Conservation (phyloP, 768 basidiomycete genomes). For the Lepiota venenata region DNA sequence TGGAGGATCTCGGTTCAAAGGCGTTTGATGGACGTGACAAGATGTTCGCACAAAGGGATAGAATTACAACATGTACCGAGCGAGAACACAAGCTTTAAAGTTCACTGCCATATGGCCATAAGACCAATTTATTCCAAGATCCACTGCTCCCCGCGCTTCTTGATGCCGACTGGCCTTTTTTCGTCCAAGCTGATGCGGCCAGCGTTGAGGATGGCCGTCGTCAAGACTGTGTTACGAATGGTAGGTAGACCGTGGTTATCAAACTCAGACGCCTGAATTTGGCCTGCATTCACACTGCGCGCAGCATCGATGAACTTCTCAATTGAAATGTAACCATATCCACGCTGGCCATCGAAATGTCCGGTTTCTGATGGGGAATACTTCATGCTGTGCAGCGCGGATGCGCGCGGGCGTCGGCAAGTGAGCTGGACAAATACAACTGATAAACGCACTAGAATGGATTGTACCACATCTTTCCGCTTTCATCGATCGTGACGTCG, state of each 20-base stretch:
- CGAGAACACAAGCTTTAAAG: not conserved
- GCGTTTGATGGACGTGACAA: not conserved
- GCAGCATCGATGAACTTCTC: slow-evolving; percentile 90
- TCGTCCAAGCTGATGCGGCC: slow-evolving; percentile 90
- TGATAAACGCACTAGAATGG: slow-evolving; percentile 75
- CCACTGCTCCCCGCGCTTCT: slow-evolving; percentile 63
- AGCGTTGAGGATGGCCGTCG: slow-evolving; percentile 86
- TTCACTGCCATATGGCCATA: slow-evolving; percentile 5
- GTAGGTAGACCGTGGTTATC: slow-evolving; percentile 83
- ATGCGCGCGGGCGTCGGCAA: not conserved
- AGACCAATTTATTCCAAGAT: slow-evolving; percentile 50
- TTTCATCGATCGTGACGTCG: slow-evolving; percentile 82
- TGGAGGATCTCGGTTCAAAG: not conserved
- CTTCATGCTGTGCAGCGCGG: slow-evolving; percentile 64
- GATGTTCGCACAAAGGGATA: slow-evolving; percentile 9
- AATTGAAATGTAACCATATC: slow-evolving; percentile 89
- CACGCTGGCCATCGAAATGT: slow-evolving; percentile 91
- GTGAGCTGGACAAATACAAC: slow-evolving; percentile 4
- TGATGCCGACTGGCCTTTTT: slow-evolving; percentile 79
- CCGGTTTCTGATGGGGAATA: slow-evolving; percentile 90
- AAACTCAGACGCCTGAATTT: slow-evolving; percentile 64
- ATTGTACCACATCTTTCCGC: slow-evolving; percentile 83
- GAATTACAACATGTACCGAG: slow-evolving; percentile 3
- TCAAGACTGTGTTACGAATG: slow-evolving; percentile 83
- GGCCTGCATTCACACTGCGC: slow-evolving; percentile 71